These are phyloP conservation scores for Comarum palustre DNA, from an alignment of 306 rosid genomes.

Conservation along the genomic window DNA sequence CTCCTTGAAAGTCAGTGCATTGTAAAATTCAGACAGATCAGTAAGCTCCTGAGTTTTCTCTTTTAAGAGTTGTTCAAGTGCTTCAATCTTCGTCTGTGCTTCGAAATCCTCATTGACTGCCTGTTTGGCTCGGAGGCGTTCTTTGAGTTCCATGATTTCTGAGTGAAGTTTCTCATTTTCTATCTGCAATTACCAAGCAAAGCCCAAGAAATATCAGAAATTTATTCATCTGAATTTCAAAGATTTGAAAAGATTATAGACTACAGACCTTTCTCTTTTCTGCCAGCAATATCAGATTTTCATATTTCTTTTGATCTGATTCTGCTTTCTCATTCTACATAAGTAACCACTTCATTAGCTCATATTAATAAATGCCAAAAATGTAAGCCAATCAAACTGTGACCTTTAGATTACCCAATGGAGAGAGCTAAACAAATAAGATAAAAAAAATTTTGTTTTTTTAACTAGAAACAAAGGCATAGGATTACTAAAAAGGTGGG, in stretches of 20 bases:
- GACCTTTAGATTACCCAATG: not conserved
- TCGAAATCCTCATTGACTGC: not conserved
- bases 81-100: not conserved
- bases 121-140: slow-evolving; percentile 26
- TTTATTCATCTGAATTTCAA: not conserved
- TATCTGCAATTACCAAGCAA: slow-evolving; percentile 39
- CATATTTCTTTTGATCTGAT: slow-evolving; percentile 55
- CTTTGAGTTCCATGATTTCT: slow-evolving; percentile 51
- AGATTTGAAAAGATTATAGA: not conserved
- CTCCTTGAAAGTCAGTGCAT: slow-evolving; percentile 47
- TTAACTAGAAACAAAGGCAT: not conserved
- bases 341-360: not conserved
- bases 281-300: slow-evolving; percentile 51
- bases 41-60: slow-evolving; percentile 61
- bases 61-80: not conserved
- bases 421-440: not conserved
- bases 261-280: slow-evolving; percentile 52
- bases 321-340: slow-evolving; percentile 61
- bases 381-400: not conserved
- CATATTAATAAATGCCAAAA: not conserved
- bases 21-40: slow-evolving; percentile 32
- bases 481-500: not conserved
- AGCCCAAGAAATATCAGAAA: not conserved
- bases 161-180: slow-evolving; percentile 49
- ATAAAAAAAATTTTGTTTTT: not conserved